These are phyloP conservation scores for Kazachstania viticola DNA, from an alignment of 805 yeast genomes.

Conservation along the genomic window DNA sequence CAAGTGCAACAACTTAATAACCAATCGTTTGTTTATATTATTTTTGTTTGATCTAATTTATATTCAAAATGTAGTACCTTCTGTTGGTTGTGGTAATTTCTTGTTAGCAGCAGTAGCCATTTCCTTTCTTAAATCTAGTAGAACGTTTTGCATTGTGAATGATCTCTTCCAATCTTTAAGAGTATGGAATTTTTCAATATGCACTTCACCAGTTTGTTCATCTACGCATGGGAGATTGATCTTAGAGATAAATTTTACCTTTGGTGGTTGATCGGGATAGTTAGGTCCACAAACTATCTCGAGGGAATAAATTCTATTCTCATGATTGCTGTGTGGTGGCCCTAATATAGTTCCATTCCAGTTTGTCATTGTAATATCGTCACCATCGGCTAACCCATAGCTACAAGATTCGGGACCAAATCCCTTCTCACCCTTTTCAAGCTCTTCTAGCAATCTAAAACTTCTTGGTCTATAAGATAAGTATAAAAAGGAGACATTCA, in stretches of 20 bases:
- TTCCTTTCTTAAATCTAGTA: conserved; percentile 77
- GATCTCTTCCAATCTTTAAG: conserved; percentile 78
- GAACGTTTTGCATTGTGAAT: conserved; percentile 88
- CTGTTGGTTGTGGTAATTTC: conserved; percentile 83
- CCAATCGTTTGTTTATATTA: no score
- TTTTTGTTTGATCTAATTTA: no score
- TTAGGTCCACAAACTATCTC: conserved; percentile 68
- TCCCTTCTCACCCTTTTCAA: conserved; percentile 97
- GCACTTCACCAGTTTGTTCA: conserved; percentile 43
- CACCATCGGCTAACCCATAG: conserved; percentile 81
- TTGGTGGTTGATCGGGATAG: conserved; percentile 87
- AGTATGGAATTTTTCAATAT: conserved; percentile 45
- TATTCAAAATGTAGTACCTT: conserved; percentile 54
- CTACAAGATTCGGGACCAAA: conserved; percentile 94
- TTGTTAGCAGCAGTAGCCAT: conserved; percentile 81
- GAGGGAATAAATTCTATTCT: conserved; percentile 83
- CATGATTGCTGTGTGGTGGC: conserved; percentile 87
- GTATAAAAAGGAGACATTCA: background rate
- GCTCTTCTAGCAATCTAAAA: conserved; percentile 87
- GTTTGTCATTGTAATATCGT: conserved; percentile 83
- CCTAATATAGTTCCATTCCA: conserved; percentile 99
- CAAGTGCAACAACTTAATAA: no score
- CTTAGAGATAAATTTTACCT: conserved; percentile 66
- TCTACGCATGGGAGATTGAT: conserved; percentile 91
- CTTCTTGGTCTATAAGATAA: conserved; percentile 54